These are phyloP conservation scores for Aspergillus indologenus DNA, from an alignment of 495 filamentous ascomycete species.

Conservation along the genomic window DNA sequence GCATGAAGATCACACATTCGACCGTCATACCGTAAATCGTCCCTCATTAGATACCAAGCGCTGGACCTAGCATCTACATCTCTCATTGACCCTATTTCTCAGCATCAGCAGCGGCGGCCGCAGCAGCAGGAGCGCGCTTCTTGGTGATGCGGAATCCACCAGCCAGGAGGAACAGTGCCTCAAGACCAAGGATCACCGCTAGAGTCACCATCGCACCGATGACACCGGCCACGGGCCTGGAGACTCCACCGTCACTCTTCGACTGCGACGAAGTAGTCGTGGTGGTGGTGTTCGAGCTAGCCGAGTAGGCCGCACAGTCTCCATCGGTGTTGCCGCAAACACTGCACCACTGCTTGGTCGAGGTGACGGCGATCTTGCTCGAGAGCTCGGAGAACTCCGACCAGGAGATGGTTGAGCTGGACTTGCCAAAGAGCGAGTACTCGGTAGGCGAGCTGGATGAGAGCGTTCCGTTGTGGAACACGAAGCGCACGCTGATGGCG, in stretches of 20 bases:
- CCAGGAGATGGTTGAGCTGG: constrained; percentile 38
- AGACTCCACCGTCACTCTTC: constrained; percentile 25
- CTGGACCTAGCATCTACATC: not conserved
- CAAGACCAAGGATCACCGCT: constrained; percentile 48
- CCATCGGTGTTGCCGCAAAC: constrained; percentile 45
- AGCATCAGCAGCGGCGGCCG: constrained; percentile 11
- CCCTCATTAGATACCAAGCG: not conserved
- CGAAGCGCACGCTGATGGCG: constrained; percentile 47
- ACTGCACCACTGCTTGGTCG: constrained; percentile 42
- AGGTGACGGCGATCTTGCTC: constrained; percentile 39
- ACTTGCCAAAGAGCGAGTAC: constrained; percentile 46
- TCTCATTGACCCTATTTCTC: constrained; percentile 14
- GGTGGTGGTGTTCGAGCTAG: constrained; percentile 10
- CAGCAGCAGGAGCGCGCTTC: constrained; percentile 28
- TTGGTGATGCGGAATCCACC: constrained; percentile 42
- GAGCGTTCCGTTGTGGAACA: constrained; percentile 53
- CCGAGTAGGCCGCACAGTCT: constrained; percentile 26
- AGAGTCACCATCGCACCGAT: constrained; percentile 63
- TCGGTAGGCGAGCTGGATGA: constrained; percentile 20
- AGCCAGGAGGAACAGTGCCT: constrained; percentile 41
- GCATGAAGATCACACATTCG: too few relatives aligned
- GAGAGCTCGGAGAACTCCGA: constrained; percentile 39
- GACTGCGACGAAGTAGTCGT: constrained; percentile 13
- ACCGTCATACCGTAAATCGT: not conserved
- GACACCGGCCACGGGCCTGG: constrained; percentile 49